Conservation (phyloP, 306 rosid genomes). For the Coriaria nepalensis region DNA sequence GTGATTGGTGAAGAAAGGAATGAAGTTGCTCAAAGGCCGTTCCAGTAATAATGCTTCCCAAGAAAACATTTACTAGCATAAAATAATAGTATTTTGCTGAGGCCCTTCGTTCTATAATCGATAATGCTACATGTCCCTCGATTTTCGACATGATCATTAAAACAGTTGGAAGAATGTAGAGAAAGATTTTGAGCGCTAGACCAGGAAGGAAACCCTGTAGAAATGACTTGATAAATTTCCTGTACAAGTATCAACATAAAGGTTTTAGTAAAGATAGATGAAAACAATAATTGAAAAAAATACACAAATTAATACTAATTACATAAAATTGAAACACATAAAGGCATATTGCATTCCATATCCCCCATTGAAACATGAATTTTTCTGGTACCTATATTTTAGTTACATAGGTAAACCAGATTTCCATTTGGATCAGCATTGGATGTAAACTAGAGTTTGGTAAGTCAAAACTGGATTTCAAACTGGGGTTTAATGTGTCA, state of each 20-base stretch:
- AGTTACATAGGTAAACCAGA: too few species aligned
- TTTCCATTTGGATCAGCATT: too few species aligned
- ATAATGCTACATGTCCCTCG: constrained; percentile 79
- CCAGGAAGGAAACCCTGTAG: constrained; percentile 99
- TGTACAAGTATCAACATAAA: constrained; percentile 19
- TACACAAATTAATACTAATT: neutral
- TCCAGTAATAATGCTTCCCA: constrained; percentile 94
- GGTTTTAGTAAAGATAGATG: neutral
- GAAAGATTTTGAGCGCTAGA: constrained; percentile 86
- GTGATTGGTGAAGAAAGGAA: constrained; percentile 84
- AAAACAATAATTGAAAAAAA: neutral
- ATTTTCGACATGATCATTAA: constrained; percentile 89
- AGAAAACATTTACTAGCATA: constrained; percentile 90
- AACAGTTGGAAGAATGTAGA: constrained; percentile 79
- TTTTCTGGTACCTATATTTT: too few species aligned
- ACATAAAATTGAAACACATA: too few species aligned
- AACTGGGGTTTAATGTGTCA: too few species aligned
- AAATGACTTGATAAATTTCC: constrained; percentile 91
- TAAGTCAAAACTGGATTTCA: too few species aligned
- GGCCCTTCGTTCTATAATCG: constrained; percentile 61
- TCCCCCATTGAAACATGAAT: too few species aligned
- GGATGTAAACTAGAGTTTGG: too few species aligned
- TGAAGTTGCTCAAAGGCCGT: constrained; percentile 89
- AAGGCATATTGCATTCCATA: too few species aligned
- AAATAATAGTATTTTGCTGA: constrained; percentile 85